Base-by-base conservation (phyloP, 352 stramenopile species). In the Elongisporangium anandrum region DNA sequence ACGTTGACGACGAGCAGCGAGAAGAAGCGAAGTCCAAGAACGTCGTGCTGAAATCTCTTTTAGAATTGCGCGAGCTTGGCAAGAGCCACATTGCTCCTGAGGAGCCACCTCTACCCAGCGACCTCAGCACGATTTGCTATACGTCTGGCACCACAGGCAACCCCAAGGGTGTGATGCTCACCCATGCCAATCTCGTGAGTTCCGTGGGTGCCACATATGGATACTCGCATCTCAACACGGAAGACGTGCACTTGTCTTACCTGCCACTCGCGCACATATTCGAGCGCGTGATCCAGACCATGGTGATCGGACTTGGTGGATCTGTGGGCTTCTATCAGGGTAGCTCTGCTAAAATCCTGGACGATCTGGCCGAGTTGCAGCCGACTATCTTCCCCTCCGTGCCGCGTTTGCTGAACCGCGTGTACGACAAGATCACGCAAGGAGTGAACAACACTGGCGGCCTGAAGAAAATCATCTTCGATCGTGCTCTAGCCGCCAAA, bases 181-280 rank as follows among this genome's bases (percentile, higher is more conserved):
- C 70, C 47, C 83, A 93, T 59, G 66, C 56, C 54, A 88, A 84
- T 51, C 66, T 79, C 48, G 68, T 72, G 57, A 59, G 52, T n/a
- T 63, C 69, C 13, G 72, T 69, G 20, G 56, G 71, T 52, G 70
- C 65, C 53, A 71, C 65, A 6, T 64, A 67, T 26, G 59, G 72
- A 56, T 65, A 70, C 67, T 68, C 65, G 24, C 63, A 53, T 1
- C 21, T 74, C 49, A 49, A 56, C 47, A 56, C 58, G 52, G 54
- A 64, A 10, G 69, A 79, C 20, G 65, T 81, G 26, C 72, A 98
- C 66, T 68, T 99, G n/a, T 96, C 86, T 4, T 98, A 98, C 72
- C 77, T 99, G 41, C 95, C 95, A 4, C 69, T 99, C 16, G 90
- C 93, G 4, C 96, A 99, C 70, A 95, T 98, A 56, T 98, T 97